These are phyloP conservation scores for Blastomyces gilchristii DNA, from an alignment of 2,329 filamentous ascomycete species.

Conservation along the genomic window DNA sequence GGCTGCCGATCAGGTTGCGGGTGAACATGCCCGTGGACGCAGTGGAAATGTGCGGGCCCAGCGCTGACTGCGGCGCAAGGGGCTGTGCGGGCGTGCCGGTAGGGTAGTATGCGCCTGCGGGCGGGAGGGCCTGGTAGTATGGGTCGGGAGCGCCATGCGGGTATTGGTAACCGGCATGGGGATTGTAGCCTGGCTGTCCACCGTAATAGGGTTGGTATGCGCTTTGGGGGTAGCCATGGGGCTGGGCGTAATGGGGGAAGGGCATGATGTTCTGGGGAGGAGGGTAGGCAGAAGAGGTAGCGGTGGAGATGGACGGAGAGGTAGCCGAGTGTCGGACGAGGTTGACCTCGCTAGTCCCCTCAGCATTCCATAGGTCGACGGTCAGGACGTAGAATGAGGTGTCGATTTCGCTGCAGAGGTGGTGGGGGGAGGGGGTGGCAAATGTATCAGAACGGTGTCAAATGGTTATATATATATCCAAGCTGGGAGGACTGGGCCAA, in stretches of 20 bases:
- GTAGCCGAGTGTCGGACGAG: constrained; percentile 55
- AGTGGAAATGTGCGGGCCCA: constrained; percentile 22
- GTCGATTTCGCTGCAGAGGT: constrained; percentile 51
- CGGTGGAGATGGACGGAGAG: constrained; percentile 69
- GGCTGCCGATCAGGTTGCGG: constrained; percentile 83
- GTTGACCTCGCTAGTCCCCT: constrained; percentile 54
- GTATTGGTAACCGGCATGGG: constrained; percentile 28
- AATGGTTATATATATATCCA: not conserved
- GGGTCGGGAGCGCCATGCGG: constrained; percentile 23
- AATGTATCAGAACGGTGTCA: constrained; percentile 14
- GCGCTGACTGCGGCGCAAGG: constrained; percentile 10
- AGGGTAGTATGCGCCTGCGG: constrained; percentile 7
- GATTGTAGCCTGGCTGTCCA: constrained; percentile 16
- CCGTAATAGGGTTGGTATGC: constrained; percentile 31
- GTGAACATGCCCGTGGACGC: constrained; percentile 74
- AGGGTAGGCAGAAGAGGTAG: constrained; percentile 67
- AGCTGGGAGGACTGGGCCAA: not conserved
- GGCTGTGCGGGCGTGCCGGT: constrained; percentile 8
- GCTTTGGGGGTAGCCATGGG: constrained; percentile 33
- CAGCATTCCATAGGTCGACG: constrained; percentile 58
- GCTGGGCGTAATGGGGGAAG: constrained; percentile 29
- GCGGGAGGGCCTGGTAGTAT: constrained; percentile 21
- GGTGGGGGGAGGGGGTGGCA: too few relatives aligned
- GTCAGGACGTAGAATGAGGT: constrained; percentile 58
- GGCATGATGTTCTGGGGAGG: constrained; percentile 31